Evolutionary conservation across 495 filamentous ascomycete species (phyloP).

Genomic region (Xylaria sp.): DNA sequence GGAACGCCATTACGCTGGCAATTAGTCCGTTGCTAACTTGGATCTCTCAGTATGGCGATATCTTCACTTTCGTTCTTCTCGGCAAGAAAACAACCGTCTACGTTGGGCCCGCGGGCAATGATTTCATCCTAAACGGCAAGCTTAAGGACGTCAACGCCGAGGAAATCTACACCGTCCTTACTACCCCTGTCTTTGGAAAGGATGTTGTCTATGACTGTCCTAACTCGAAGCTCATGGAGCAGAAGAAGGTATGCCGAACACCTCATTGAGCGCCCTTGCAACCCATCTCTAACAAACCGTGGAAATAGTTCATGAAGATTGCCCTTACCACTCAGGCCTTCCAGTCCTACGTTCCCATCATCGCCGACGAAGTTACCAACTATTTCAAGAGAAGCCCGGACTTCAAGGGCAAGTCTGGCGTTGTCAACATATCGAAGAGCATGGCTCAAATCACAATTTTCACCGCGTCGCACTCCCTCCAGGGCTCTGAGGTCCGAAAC

Average conservation of each 20-base stretch:
- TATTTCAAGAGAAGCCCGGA: conserved; percentile 69
- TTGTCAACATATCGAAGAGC: conserved; percentile 66
- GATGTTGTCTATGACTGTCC: conserved; percentile 91
- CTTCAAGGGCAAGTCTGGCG: conserved; percentile 72
- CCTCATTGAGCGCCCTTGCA: conserved; percentile 28
- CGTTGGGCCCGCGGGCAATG: conserved; percentile 79
- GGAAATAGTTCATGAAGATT: conserved; percentile 80
- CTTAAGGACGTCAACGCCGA: conserved; percentile 81
- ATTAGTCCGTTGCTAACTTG: conserved; percentile 28
- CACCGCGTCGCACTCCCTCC: conserved; percentile 79
- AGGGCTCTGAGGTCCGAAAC: conserved; percentile 80
- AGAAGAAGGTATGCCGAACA: conserved; percentile 63
- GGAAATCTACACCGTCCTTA: conserved; percentile 81
- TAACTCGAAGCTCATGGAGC: conserved; percentile 84
- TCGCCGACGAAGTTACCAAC: conserved; percentile 74
- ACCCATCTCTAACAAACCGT: conserved; percentile 16
- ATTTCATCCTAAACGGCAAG: conserved; percentile 88
- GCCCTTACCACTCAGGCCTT: conserved; percentile 80
- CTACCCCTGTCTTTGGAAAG: conserved; percentile 84
- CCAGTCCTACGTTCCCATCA: conserved; percentile 77
- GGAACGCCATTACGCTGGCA: conserved; percentile 14
- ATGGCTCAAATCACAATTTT: conserved; percentile 89
- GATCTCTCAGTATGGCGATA: conserved; percentile 69
- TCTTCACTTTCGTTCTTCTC: conserved; percentile 80
- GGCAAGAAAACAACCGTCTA: conserved; percentile 79